Base-by-base conservation (phyloP, 2,329 filamentous ascomycete genomes). In the Sordariomycetes sp. region DNA sequence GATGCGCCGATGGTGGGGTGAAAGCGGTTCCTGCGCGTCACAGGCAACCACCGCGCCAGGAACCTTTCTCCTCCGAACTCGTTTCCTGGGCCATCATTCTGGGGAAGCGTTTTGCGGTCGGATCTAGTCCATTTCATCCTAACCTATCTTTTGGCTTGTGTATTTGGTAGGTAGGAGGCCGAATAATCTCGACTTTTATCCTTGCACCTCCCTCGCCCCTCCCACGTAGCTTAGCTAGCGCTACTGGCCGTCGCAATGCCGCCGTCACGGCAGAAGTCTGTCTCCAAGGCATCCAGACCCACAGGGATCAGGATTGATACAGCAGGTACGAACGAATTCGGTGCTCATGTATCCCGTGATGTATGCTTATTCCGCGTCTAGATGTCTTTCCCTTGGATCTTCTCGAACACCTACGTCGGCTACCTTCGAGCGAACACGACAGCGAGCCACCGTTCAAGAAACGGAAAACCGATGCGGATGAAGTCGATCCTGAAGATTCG, bases 341-440 rank as follows among this genome's bases (percentile, higher is more conserved):
- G 24, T 48, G 15, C 20, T 15, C 12, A 35, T 25, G 8, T 22
- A 12, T 22, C 6, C 20, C 20, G 15, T 22, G 10, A 50, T 24
- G 8, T 12, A 10, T 50, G 20, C 45, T 50, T 22, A 50, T 50
- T 24, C 6, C 3, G 17, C 15, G 24, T 34, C 35, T 54, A 61
- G 68, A 68, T 48, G 50, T 57, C 20, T 56, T 70, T 2, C 65
- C 67, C 10, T 53, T 55, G 1, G 54, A 51, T 8, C 55, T 69
- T 12, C 57, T 65, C 20, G 59, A 65, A 12, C 59, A 57, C 50
- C 54, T 70, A 10, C 53, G 62, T 2, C 51, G 42, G 25, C 39
- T 70, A 17, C 61, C 64, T 32, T 62, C 59, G 28, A 52, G 52
- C 62, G 63, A 59, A 57, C 61, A 39, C 4, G 1, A 25, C 8